Base-by-base conservation (phyloP, 306 rosid genomes). In the Vicia sativa region DNA sequence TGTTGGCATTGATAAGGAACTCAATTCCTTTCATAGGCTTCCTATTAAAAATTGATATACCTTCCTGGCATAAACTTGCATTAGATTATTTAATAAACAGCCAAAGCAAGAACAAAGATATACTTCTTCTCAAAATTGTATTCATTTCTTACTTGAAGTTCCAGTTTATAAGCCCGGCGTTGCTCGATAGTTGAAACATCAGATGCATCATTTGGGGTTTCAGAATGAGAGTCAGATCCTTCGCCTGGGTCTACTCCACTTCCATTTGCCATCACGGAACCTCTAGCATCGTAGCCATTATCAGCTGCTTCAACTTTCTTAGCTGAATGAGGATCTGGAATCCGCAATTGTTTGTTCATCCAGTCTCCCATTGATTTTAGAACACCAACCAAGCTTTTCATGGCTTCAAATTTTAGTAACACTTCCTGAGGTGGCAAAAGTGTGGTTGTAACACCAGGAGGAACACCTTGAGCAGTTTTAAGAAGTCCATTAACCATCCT, bases 401-500 rank as follows among this genome's bases (percentile, higher is more conserved):
- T 87, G 73, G 99, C 92, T 83, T 95, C 97, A 77, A 88, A 83
- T 81, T 88, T 88, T 84, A 95, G 85, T 53, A 91, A 81, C 72
- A 78, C 84, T 76, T 95, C 99, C 81, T 95, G 99, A 55, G 92
- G 92, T 45, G 99, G 97, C 85, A 90, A 77, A 57, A 95, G 87
- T 44, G 97, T 80, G 70, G 96, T 91, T 21, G 77, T 82, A 59
- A 81, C 92, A 84, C 96, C 99, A 73, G 97, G 92, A 44, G 99
- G 96, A n/a, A 78, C 87, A 73, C 99, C 99, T 89, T 95, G 99
- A 13, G 99, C 96, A 76, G 99, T 95, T 79, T 95, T 95, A 77
- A 95, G 97, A 78, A 95, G 99, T 73, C 99, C 97, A 82, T 88
- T 95, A 72, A 95, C 99, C 95, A 95, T 88, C 90, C 99, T 95